phyloP scores from a whole-genome alignment of 2,329 filamentous ascomycete genomes.

The Pseudogymnoascus sp. region DNA sequence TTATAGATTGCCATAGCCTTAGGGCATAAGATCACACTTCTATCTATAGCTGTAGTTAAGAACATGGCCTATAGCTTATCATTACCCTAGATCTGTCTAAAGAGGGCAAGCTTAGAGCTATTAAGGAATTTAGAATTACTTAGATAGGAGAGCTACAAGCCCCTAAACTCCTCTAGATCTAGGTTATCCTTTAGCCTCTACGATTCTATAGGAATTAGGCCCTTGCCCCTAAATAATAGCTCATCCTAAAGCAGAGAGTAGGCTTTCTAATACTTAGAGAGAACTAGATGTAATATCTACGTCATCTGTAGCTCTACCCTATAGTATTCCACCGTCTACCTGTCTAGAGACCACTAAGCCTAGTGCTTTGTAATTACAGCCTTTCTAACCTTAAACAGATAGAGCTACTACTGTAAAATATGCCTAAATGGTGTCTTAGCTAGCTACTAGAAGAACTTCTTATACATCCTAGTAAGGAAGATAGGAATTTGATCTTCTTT shows the following conservation, averaged over 20 bases:
- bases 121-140: conserved; percentile 15
- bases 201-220: conserved; percentile 11
- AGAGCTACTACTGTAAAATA: neutral
- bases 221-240: conserved; percentile 10
- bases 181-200: conserved; percentile 15
- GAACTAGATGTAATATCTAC: conserved; percentile 11
- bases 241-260: conserved; percentile 10
- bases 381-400: neutral
- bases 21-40: conserved; percentile 1
- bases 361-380: conserved; percentile 12
- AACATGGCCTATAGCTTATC: conserved; percentile 13
- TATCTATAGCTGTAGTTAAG: conserved; percentile 9
- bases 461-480: conserved; percentile 14
- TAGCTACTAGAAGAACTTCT: conserved; percentile 15
- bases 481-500: conserved; percentile 15
- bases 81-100: conserved; percentile 11
- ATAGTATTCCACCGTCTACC: conserved; percentile 12
- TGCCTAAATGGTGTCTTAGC: conserved; percentile 14
- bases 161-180: conserved; percentile 13
- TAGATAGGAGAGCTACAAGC: conserved; percentile 12
- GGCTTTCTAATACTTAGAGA: conserved; percentile 13
- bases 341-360: conserved; percentile 12
- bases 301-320: conserved; percentile 13
- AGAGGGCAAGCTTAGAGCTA: conserved; percentile 9
- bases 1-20: conserved; percentile 14